Conservation (phyloP, 1,139 yeast species). For the Meyerozyma elateridarum region DNA sequence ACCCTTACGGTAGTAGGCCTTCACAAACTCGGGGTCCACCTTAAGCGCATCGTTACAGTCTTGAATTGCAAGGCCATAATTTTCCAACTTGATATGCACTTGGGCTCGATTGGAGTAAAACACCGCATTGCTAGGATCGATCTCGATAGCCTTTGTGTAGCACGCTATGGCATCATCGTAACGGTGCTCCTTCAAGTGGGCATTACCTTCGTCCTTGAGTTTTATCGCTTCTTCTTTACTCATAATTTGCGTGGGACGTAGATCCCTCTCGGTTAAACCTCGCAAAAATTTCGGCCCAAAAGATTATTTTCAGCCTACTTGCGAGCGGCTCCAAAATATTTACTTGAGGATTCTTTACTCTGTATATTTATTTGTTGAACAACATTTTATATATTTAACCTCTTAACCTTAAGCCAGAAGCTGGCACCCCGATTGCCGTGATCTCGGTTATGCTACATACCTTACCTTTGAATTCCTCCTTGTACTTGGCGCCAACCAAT, state of each 20-base stretch:
- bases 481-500: conserved; percentile 88
- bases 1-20: conserved; percentile 83
- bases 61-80: conserved; percentile 75
- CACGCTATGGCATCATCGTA: conserved; percentile 63
- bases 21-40: conserved; percentile 62
- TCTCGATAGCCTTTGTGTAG: conserved; percentile 74
- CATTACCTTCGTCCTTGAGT: conserved; percentile 71
- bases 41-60: conserved; percentile 74
- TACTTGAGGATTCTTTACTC: background rate
- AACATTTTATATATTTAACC: conserved; percentile 15
- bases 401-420: conserved; percentile 78
- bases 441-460: conserved; percentile 72
- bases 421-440: conserved; percentile 86
- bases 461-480: conserved; percentile 69
- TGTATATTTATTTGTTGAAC: conserved; percentile 1
- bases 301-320: background rate
- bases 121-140: conserved; percentile 64
- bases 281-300: conserved; percentile 1
- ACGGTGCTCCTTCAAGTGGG: conserved; percentile 56
- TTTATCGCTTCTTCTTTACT: conserved; percentile 40
- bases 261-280: too few relatives aligned
- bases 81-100: conserved; percentile 79
- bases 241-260: conserved; percentile 7
- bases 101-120: conserved; percentile 87
- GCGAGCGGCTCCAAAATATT: too few relatives aligned